These are phyloP conservation scores for Bremia lactucae DNA, from an alignment of 352 stramenopile genomes.

Conservation along the genomic window DNA sequence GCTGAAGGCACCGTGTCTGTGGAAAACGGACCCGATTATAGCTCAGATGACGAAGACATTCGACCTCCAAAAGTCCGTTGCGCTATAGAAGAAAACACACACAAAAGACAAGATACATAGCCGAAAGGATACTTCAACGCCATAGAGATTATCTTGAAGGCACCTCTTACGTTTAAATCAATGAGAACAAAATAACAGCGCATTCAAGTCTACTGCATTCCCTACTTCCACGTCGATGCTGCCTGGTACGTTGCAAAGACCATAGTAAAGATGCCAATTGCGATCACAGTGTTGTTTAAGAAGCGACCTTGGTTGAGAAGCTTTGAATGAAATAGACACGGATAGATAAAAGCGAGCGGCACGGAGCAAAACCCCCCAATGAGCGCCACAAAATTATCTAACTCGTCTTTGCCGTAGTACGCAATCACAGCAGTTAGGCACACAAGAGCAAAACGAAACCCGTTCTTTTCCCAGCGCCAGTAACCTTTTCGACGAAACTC, in stretches of 20 bases:
- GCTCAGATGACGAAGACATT: constrained; percentile 29
- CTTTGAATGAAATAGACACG: constrained; percentile 51
- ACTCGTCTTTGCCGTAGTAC: constrained; percentile 51
- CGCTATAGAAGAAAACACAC: constrained; percentile 16
- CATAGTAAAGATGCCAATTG: constrained; percentile 46
- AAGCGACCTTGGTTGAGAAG: constrained; percentile 33
- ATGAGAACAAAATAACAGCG: constrained; percentile 14
- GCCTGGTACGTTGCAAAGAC: constrained; percentile 50
- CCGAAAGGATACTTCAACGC: constrained; percentile 15
- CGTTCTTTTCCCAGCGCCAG: constrained; percentile 62
- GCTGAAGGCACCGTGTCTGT: constrained; percentile 28
- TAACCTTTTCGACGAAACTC: constrained; percentile 35
- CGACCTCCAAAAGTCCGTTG: constrained; percentile 8
- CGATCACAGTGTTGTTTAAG: constrained; percentile 37
- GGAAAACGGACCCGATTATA: constrained; percentile 41
- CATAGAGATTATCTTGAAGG: constrained; percentile 14
- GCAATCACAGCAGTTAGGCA: constrained; percentile 49
- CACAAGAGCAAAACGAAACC: constrained; percentile 48
- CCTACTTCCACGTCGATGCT: constrained; percentile 34
- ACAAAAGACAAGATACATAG: constrained; percentile 25
- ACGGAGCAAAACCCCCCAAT: constrained; percentile 67
- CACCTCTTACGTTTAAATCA: constrained; percentile 13
- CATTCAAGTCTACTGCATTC: constrained; percentile 6
- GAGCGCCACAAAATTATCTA: constrained; percentile 66
- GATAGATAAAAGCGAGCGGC: constrained; percentile 62